These are phyloP conservation scores for Petunia axillaris DNA, from an alignment of 257 asterid species.

Conservation along the genomic window DNA sequence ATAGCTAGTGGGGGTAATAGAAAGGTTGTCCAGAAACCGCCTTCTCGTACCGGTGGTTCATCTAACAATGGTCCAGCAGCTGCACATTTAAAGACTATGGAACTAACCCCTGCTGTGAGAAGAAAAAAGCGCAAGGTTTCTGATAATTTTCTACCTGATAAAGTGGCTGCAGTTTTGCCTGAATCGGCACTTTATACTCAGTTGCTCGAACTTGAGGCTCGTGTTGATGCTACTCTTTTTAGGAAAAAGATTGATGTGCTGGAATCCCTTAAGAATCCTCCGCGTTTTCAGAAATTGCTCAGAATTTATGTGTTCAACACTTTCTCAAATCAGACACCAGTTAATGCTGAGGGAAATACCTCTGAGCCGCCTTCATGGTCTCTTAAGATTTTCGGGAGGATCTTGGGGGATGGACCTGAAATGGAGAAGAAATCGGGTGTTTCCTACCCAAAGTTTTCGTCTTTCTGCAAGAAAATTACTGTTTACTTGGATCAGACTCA, in stretches of 20 bases:
- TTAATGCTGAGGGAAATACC: slow-evolving; percentile 38
- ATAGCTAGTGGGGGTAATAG: slow-evolving; percentile 47
- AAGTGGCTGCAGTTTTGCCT: slow-evolving; percentile 66
- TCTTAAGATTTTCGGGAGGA: slow-evolving; percentile 69
- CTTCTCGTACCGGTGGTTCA: slow-evolving; percentile 64
- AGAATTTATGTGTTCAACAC: slow-evolving; percentile 49
- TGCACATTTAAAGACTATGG: slow-evolving; percentile 90
- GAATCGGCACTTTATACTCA: slow-evolving; percentile 81
- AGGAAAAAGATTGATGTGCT: slow-evolving; percentile 68
- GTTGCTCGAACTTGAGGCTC: slow-evolving; percentile 74
- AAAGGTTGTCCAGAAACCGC: slow-evolving; percentile 62
- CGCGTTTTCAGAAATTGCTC: slow-evolving; percentile 37
- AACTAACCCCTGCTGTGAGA: slow-evolving; percentile 76
- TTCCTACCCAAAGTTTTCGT: slow-evolving; percentile 65
- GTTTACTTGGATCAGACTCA: slow-evolving; percentile 81
- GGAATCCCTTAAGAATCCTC: slow-evolving; percentile 40
- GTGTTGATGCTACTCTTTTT: slow-evolving; percentile 65
- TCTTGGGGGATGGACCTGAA: slow-evolving; percentile 64
- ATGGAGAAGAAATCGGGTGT: slow-evolving; percentile 33
- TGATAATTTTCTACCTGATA: slow-evolving; percentile 63
- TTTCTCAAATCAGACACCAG: slow-evolving; percentile 39
- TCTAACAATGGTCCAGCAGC: slow-evolving; percentile 57
- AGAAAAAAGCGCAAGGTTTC: slow-evolving; percentile 69
- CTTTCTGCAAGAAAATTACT: slow-evolving; percentile 81
- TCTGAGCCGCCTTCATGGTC: slow-evolving; percentile 82